Conservation (phyloP, 768 basidiomycete genomes). For the Tulasnella calospora region DNA sequence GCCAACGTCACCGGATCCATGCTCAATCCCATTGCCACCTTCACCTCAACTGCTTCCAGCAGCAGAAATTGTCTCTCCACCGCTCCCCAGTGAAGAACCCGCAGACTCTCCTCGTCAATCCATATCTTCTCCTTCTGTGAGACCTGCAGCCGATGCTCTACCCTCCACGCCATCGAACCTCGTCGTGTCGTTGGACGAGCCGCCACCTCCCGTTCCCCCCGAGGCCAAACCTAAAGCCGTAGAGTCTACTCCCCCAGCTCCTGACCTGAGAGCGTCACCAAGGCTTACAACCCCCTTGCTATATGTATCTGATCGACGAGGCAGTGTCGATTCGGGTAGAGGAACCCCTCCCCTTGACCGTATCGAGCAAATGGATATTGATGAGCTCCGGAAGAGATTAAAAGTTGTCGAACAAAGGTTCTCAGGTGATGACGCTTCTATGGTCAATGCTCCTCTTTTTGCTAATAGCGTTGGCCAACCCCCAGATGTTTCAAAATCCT, state of each 20-base stretch:
- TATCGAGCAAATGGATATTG: constrained; percentile 39
- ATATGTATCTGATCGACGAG: neutral
- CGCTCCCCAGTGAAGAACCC: neutral
- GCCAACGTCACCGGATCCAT: constrained; percentile 30
- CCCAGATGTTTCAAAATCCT: constrained; percentile 71
- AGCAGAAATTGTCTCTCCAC: neutral
- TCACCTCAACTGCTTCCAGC: constrained; percentile 24
- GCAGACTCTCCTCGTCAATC: neutral
- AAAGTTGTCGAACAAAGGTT: constrained; percentile 75
- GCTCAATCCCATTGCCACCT: constrained; percentile 26
- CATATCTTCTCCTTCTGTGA: neutral
- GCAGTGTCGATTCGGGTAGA: neutral
- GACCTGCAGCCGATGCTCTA: neutral
- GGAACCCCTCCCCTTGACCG: neutral
- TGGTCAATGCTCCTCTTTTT: neutral
- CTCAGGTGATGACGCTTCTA: constrained; percentile 45
- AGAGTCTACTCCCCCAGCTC: neutral
- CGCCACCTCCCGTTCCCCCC: constrained; percentile 6
- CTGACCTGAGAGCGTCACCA: neutral
- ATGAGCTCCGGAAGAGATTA: constrained; percentile 59
- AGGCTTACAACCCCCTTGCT: neutral
- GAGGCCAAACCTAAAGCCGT: neutral
- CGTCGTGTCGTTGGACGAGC: constrained; percentile 19
- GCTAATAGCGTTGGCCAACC: neutral
- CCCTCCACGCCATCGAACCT: constrained; percentile 19